phyloP scores from a whole-genome alignment of 2,329 filamentous ascomycete species.

The Sporothrix inflata region DNA sequence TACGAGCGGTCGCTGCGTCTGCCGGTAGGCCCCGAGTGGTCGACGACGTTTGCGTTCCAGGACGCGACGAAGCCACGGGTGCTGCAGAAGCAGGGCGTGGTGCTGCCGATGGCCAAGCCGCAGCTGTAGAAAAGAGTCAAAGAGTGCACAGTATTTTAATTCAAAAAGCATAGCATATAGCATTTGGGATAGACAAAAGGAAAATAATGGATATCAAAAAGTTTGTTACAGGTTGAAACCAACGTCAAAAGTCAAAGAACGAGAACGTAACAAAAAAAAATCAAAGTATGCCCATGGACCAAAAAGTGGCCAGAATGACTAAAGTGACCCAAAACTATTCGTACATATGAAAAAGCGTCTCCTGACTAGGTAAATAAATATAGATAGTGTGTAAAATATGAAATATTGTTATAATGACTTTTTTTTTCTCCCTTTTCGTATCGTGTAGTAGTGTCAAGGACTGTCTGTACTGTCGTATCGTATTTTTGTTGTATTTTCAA shows the following conservation, averaged over 20 bases:
- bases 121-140: conserved; percentile 35
- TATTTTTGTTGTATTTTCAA: background rate
- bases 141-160: background rate
- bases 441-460: background rate
- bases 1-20: conserved; percentile 87
- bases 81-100: conserved; percentile 86
- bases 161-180: conserved; percentile 23
- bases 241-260: background rate
- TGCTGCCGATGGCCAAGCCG: conserved; percentile 85
- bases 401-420: background rate
- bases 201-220: conserved; percentile 21
- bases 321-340: conserved; percentile 16
- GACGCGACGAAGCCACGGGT: conserved; percentile 85
- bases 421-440: background rate
- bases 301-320: background rate
- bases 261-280: background rate
- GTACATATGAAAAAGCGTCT: conserved; percentile 26
- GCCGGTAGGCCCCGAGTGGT: conserved; percentile 92
- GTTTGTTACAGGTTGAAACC: conserved; percentile 14
- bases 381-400: background rate
- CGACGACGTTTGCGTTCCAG: conserved; percentile 94
- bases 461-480: background rate
- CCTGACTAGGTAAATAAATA: background rate
- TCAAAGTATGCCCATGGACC: background rate
- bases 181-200: conserved; percentile 8